Percentiles rank a stretch among this genome's conserved stretches.
Evolutionary conservation across 1,139 yeast genomes (phyloP).

Genomic region (Lodderomyces parapsilosis): DNA sequence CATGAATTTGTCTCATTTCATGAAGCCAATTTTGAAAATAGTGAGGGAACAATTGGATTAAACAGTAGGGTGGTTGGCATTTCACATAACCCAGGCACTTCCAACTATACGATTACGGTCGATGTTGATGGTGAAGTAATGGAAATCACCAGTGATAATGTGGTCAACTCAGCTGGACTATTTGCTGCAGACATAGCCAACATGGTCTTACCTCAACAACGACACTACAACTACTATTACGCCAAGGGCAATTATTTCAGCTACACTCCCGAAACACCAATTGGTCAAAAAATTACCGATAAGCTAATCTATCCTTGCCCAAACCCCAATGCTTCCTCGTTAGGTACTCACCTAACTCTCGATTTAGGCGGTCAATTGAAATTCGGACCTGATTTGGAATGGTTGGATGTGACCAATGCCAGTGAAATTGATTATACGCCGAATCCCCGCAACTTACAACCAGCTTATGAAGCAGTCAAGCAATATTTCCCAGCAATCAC

Average conservation of each 20-base stretch:
- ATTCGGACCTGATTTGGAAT: slow-evolving; percentile 90
- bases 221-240: slow-evolving; percentile 59
- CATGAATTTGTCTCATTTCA: slow-evolving; percentile 69
- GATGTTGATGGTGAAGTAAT: slow-evolving; percentile 38
- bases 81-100: slow-evolving; percentile 18
- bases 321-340: slow-evolving; percentile 63
- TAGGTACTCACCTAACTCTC: slow-evolving; percentile 85
- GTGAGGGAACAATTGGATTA: slow-evolving; percentile 64
- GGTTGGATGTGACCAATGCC: slow-evolving; percentile 51
- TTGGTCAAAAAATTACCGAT: slow-evolving; percentile 26
- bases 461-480: slow-evolving; percentile 58
- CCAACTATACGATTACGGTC: slow-evolving; percentile 25
- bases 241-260: slow-evolving; percentile 86
- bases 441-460: slow-evolving; percentile 43
- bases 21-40: slow-evolving; percentile 49
- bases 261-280: slow-evolving; percentile 45
- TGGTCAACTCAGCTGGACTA: slow-evolving; percentile 79
- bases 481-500: slow-evolving; percentile 64
- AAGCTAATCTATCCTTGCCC: slow-evolving; percentile 78
- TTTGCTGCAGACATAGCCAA: slow-evolving; percentile 70
- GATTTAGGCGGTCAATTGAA: slow-evolving; percentile 78
- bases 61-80: slow-evolving; percentile 58
- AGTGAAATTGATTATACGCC: slow-evolving; percentile 49
- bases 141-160: slow-evolving; percentile 51
- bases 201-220: slow-evolving; percentile 60